Evolutionary conservation across 768 basidiomycete species (phyloP), one percentile per base, ranked within the genome.

Genomic region (Auriscalpium microsporum): DNA sequence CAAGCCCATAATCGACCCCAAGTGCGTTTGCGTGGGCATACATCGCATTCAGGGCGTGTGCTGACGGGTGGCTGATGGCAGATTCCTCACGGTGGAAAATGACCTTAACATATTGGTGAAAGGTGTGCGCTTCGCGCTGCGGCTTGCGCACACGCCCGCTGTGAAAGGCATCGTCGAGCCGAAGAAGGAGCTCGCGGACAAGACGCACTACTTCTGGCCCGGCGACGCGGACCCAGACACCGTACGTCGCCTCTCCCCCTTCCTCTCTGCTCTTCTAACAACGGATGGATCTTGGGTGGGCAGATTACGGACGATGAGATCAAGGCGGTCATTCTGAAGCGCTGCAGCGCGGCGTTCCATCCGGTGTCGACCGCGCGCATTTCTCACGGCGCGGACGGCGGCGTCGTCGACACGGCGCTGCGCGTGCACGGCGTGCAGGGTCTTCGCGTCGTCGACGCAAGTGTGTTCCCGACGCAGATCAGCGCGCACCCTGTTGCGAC

Each of bases 351-450:
- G 2, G 45, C 37, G 35, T 48, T 48, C 61, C 73, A 75, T 57
- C 73, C 73, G 1, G 65, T 71, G 53, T 54, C 53, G 35, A 54
- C 44, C 34, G 53, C 53, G 34, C 53, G 53, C 21, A 54, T 54
- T 33, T 23, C 34, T 11, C n/a, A 28, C 19, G 17, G n/a, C 13
- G 23, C 53, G 5, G 45, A 46, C 14, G 36, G 23, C 8, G 76
- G 76, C 45, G 74, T 75, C 9, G 75, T 78, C 55, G 73, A 73
- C 58, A 67, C 70, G 40, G 63, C 68, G 37, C 57, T 73, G 14
- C 57, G 64, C 11, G 75, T 78, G 0, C 71, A 77, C 61, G 75
- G 75, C 21, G 66, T 71, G 13, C 49, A 56, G 42, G 73, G 73
- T 58, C 60, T 78, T n/a, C 66, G 75, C 51, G 69, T 71, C 40